These are phyloP conservation scores for Wickerhamomyces sp. DNA, from an alignment of 1,139 yeast species.

Conservation along the genomic window DNA sequence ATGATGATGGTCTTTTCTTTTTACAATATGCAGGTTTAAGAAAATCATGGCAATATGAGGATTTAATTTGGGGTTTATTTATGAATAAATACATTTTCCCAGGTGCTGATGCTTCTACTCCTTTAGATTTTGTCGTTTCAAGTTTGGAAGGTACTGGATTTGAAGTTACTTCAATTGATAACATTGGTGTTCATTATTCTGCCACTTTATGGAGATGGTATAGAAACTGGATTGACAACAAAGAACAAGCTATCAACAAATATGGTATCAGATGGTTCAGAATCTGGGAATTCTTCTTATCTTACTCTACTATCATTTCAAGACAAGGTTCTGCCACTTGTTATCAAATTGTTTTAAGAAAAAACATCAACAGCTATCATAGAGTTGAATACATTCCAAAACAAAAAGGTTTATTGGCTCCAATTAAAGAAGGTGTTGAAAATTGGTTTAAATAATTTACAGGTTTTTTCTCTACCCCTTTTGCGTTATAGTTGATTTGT, in stretches of 20 bases:
- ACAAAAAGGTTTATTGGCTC: slow-evolving; percentile 73
- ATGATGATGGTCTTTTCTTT: slow-evolving; percentile 85
- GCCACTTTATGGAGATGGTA: slow-evolving; percentile 95
- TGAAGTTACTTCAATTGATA: slow-evolving; percentile 80
- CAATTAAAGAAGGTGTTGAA: slow-evolving; percentile 46
- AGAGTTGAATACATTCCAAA: slow-evolving; percentile 76
- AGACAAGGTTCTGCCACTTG: slow-evolving; percentile 95
- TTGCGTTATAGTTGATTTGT: no score
- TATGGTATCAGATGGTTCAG: slow-evolving; percentile 90
- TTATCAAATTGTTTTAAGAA: slow-evolving; percentile 86
- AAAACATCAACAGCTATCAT: slow-evolving; percentile 80
- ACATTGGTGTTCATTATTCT: slow-evolving; percentile 89
- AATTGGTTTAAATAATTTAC: slow-evolving; percentile 37
- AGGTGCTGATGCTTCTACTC: slow-evolving; percentile 96
- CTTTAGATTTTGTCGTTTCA: slow-evolving; percentile 76
- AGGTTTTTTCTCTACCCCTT: background rate
- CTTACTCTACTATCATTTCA: slow-evolving; percentile 74
- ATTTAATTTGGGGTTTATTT: slow-evolving; percentile 88
- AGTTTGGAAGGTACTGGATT: slow-evolving; percentile 81
- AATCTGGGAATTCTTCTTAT: slow-evolving; percentile 90
- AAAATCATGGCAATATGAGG: slow-evolving; percentile 94
- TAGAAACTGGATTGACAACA: slow-evolving; percentile 88
- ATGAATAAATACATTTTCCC: slow-evolving; percentile 97
- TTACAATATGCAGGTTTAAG: slow-evolving; percentile 90
- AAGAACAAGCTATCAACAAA: slow-evolving; percentile 68